phyloP scores from a whole-genome alignment of 2,329 filamentous ascomycete species.

The Trichoderma atroviride region DNA sequence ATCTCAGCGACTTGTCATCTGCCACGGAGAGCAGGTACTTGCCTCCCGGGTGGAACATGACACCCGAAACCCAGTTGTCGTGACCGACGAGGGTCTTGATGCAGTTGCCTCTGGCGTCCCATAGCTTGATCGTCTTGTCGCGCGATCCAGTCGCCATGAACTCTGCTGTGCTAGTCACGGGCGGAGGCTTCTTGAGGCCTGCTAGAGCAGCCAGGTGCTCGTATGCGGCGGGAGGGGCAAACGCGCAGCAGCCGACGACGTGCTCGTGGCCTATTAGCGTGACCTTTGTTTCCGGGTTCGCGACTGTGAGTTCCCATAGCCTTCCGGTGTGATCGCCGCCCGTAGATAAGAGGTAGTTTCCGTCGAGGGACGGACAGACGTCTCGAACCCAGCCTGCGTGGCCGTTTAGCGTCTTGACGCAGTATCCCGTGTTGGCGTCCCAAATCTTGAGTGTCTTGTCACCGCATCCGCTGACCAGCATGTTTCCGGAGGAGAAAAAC shows the following conservation, averaged over 20 bases:
- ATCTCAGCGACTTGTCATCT: constrained; percentile 89
- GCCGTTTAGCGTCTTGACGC: constrained; percentile 83
- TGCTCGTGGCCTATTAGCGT: constrained; percentile 87
- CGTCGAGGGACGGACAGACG: constrained; percentile 79
- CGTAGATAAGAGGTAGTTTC: constrained; percentile 78
- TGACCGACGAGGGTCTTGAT: constrained; percentile 85
- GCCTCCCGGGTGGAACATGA: constrained; percentile 88
- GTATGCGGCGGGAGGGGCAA: constrained; percentile 80
- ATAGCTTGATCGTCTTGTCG: constrained; percentile 88
- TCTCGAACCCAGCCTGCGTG: constrained; percentile 92
- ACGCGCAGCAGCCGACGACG: constrained; percentile 81
- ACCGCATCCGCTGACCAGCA: constrained; percentile 82
- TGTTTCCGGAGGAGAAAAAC: constrained; percentile 74
- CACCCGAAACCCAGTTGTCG: constrained; percentile 87
- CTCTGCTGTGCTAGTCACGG: constrained; percentile 73
- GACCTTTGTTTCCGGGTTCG: constrained; percentile 69
- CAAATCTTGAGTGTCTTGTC: constrained; percentile 86
- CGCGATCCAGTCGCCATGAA: constrained; percentile 87
- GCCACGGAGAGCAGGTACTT: constrained; percentile 85
- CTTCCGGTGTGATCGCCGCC: constrained; percentile 81
- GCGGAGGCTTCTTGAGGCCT: constrained; percentile 79
- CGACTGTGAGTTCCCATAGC: constrained; percentile 78
- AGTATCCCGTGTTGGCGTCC: constrained; percentile 92
- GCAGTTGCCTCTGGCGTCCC: constrained; percentile 81
- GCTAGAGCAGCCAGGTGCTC: constrained; percentile 73